Conservation (phyloP, 768 basidiomycete species). For the Xanthoconium purpureum region DNA sequence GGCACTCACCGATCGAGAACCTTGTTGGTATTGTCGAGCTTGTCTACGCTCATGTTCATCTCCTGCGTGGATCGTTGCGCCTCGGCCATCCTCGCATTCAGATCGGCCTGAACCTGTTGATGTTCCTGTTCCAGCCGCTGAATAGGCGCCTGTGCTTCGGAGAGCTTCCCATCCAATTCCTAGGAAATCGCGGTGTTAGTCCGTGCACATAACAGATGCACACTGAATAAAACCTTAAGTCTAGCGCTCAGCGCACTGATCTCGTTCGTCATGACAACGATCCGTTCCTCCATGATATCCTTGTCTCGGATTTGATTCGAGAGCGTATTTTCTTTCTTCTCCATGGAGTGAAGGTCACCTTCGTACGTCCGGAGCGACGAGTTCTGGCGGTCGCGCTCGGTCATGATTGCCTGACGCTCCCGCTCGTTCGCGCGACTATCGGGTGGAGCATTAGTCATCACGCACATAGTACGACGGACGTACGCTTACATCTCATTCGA, state of each 20-base stretch:
- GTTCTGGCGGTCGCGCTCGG: conserved; percentile 62
- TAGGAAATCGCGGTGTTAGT: conserved; percentile 27
- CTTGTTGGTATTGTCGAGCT: conserved; percentile 57
- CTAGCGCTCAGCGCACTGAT: conserved; percentile 41
- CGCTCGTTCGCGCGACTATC: conserved; percentile 65
- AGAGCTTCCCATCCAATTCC: conserved; percentile 62
- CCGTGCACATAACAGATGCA: no score
- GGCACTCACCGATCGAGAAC: conserved; percentile 56
- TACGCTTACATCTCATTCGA: conserved; percentile 59
- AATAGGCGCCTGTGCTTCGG: conserved; percentile 62
- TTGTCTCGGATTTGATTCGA: conserved; percentile 59
- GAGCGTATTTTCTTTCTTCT: conserved; percentile 58
- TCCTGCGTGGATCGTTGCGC: conserved; percentile 60
- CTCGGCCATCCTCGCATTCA: conserved; percentile 45
- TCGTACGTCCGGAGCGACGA: conserved; percentile 52
- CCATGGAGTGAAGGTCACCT: conserved; percentile 57
- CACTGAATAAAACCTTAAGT: conserved; percentile 45
- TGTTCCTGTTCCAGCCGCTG: conserved; percentile 58
- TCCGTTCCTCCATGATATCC: conserved; percentile 50
- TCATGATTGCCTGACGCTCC: conserved; percentile 52
- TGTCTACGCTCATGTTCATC: conserved; percentile 62
- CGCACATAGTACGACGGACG: neutral
- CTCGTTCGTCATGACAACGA: conserved; percentile 58
- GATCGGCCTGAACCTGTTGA: conserved; percentile 45
- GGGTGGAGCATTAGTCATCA: neutral